A percentile compares a stretch with the other conserved stretches of the same genome.
phyloP scores from a whole-genome alignment of 2,329 filamentous ascomycete species.

The Penicillium sp. region DNA sequence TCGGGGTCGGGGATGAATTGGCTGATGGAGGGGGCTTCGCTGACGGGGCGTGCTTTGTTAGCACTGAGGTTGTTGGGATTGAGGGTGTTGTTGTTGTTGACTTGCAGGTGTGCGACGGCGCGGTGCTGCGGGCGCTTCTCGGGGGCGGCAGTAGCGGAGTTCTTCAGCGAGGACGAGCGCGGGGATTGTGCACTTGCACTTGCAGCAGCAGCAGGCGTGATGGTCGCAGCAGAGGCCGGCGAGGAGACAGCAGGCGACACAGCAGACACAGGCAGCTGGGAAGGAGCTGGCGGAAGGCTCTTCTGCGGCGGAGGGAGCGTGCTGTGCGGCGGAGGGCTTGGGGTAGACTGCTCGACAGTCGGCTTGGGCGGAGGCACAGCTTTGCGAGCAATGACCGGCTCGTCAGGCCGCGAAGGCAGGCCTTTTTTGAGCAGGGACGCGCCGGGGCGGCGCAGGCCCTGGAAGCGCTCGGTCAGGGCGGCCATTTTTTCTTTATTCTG shows the following conservation, averaged over 20 bases:
- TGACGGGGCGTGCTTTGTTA: constrained; percentile 10
- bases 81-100: constrained; percentile 1
- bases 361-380: constrained; percentile 7
- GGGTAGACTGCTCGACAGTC: not conserved
- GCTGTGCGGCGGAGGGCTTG: not conserved
- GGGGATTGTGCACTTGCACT: not conserved
- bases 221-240: not conserved
- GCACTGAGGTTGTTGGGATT: not conserved
- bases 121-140: not conserved
- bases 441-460: constrained; percentile 14
- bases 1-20: constrained; percentile 33
- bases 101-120: not conserved
- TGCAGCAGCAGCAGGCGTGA: not conserved
- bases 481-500: constrained; percentile 3
- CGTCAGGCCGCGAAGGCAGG: constrained; percentile 10
- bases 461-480: constrained; percentile 11
- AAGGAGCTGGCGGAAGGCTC: not conserved
- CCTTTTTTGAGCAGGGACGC: constrained; percentile 13
- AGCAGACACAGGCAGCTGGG: no score
- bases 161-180: constrained; percentile 4
- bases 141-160: not conserved
- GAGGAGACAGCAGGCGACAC: not conserved
- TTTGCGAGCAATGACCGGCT: constrained; percentile 10
- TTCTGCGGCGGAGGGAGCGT: not conserved
- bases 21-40: constrained; percentile 24